Percentiles rank a stretch among this genome's conserved stretches.
phyloP scores from a whole-genome alignment of 352 stramenopile species.

The Phytophthora boehmeriae region DNA sequence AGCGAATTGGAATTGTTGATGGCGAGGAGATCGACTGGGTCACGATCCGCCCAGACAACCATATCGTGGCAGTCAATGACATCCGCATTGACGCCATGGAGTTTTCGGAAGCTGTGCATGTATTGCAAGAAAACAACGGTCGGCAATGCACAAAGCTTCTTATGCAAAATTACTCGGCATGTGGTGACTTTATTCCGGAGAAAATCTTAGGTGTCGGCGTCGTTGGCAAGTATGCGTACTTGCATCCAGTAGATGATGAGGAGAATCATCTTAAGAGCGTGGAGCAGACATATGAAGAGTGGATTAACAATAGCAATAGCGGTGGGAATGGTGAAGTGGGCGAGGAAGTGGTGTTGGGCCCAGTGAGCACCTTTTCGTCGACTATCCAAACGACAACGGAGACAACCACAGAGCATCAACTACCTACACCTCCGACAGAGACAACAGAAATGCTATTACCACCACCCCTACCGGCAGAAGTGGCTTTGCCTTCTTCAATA shows the following conservation, averaged over 20 bases:
- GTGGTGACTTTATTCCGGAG: conserved; percentile 87
- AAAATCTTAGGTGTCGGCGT: conserved; percentile 86
- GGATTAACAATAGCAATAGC: conserved; percentile 48
- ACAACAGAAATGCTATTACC: conserved; percentile 13
- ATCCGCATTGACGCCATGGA: conserved; percentile 87
- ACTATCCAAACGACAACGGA: conserved; percentile 16
- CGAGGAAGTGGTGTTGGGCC: conserved; percentile 13
- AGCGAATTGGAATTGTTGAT: conserved; percentile 82
- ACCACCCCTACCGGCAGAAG: conserved; percentile 6
- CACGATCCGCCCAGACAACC: conserved; percentile 78
- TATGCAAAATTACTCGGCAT: conserved; percentile 89
- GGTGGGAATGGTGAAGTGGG: conserved; percentile 27
- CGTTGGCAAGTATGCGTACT: conserved; percentile 79
- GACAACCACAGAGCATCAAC: conserved; percentile 5
- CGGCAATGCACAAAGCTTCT: conserved; percentile 86
- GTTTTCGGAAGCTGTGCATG: conserved; percentile 74
- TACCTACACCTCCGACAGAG: conserved; percentile 7
- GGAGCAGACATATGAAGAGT: conserved; percentile 68
- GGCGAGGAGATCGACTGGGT: conserved; percentile 85
- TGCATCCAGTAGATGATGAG: conserved; percentile 67
- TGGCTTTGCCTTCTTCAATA: conserved; percentile 1
- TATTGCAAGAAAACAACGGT: conserved; percentile 88
- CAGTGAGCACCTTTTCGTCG: conserved; percentile 25
- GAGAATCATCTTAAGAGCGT: conserved; percentile 26
- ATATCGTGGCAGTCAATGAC: conserved; percentile 89